These are phyloP conservation scores for Pisolithus sp. DNA, from an alignment of 768 basidiomycete species.

Conservation along the genomic window DNA sequence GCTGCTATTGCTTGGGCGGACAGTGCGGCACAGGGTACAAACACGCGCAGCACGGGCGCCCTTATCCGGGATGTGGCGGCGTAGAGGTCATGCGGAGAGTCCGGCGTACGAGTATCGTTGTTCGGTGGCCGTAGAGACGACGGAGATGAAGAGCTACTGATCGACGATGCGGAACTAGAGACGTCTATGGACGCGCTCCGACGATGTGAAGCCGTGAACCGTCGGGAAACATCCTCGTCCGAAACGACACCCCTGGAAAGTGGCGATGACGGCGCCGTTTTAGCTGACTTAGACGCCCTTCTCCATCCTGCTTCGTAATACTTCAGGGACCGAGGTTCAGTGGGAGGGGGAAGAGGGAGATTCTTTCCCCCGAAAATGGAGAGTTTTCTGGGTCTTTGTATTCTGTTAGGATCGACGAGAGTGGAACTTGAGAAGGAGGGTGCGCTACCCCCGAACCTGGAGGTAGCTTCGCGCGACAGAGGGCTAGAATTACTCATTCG, in stretches of 20 bases:
- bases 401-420: slow-evolving; percentile 8
- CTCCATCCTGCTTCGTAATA: slow-evolving; percentile 49
- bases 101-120: slow-evolving; percentile 11
- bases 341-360: slow-evolving; percentile 40
- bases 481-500: slow-evolving; percentile 11
- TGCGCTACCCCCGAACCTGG: slow-evolving; percentile 2
- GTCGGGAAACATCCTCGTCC: slow-evolving; percentile 35
- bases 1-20: slow-evolving; percentile 38
- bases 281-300: slow-evolving; percentile 10
- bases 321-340: slow-evolving; percentile 40
- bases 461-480: slow-evolving; percentile 15
- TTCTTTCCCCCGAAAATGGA: slow-evolving; percentile 35
- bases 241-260: slow-evolving; percentile 27
- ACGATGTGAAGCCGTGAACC: slow-evolving; percentile 30
- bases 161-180: slow-evolving; percentile 32
- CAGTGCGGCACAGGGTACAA: slow-evolving; percentile 60
- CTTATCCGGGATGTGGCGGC: slow-evolving; percentile 55
- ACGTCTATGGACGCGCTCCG: slow-evolving; percentile 38
- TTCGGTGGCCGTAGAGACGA: neutral
- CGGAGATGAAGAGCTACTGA: slow-evolving; percentile 9
- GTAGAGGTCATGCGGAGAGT: slow-evolving; percentile 55
- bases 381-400: slow-evolving; percentile 12
- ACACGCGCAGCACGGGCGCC: slow-evolving; percentile 70
- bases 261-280: slow-evolving; percentile 4
- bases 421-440: neutral